Conservation (phyloP, 345 rosid genomes). For the Reutealis trisperma region DNA sequence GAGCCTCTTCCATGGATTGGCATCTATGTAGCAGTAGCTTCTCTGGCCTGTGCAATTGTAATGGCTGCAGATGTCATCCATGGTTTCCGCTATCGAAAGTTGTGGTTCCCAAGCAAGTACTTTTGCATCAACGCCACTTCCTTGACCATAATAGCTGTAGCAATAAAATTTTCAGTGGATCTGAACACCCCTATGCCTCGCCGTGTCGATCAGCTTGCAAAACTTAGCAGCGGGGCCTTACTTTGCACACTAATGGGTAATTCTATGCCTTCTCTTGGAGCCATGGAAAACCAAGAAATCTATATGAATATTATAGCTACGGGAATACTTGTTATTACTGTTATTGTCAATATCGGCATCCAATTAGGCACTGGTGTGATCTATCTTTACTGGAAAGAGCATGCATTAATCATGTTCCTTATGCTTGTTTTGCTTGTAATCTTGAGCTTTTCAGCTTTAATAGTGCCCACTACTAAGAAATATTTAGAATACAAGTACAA, state of each 20-base stretch:
- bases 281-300: conserved; percentile 62
- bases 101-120: conserved; percentile 75
- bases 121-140: conserved; percentile 81
- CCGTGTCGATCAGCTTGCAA: conserved; percentile 75
- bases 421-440: conserved; percentile 57
- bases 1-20: conserved; percentile 87
- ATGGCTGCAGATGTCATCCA: conserved; percentile 68
- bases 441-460: conserved; percentile 60
- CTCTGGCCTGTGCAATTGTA: conserved; percentile 64
- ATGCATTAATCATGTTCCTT: conserved; percentile 52
- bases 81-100: conserved; percentile 58
- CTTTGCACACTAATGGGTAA: conserved; percentile 79
- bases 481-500: conserved; percentile 58
- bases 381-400: conserved; percentile 59
- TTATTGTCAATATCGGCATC: conserved; percentile 66
- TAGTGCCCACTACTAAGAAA: conserved; percentile 54
- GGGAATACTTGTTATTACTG: conserved; percentile 70
- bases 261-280: conserved; percentile 85
- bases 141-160: conserved; percentile 67
- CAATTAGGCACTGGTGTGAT: conserved; percentile 81
- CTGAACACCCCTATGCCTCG: conserved; percentile 91
- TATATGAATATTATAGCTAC: conserved; percentile 58
- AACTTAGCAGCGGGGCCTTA: conserved; percentile 77
- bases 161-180: conserved; percentile 78
- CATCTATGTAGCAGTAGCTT: conserved; percentile 72